Evolutionary conservation across 352 stramenopile genomes (phyloP).

Genomic region (Globisporangium takayamanum): DNA sequence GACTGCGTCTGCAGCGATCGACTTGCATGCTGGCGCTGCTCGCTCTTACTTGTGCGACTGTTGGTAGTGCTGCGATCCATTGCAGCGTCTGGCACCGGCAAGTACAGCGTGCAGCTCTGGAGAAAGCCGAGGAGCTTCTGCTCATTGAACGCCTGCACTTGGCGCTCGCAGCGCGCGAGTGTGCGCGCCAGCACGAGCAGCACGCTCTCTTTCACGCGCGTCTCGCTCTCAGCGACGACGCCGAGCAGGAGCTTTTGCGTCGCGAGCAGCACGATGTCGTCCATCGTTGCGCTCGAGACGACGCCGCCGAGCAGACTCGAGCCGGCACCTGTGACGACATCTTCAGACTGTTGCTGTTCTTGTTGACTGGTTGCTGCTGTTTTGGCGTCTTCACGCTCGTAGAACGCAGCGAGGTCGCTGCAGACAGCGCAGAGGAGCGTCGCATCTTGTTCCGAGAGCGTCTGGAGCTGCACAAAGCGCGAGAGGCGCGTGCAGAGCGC

Average conservation of each 20-base stretch:
- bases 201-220: slow-evolving; percentile 23
- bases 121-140: slow-evolving; percentile 33
- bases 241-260: slow-evolving; percentile 48
- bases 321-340: background rate
- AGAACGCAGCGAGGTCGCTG: slow-evolving; percentile 26
- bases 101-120: slow-evolving; percentile 48
- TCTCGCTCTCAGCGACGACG: slow-evolving; percentile 17
- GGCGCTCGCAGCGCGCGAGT: slow-evolving; percentile 24
- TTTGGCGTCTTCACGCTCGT: background rate
- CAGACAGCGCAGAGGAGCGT: slow-evolving; percentile 19
- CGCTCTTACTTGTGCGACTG: background rate
- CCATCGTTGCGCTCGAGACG: slow-evolving; percentile 27
- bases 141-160: slow-evolving; percentile 16
- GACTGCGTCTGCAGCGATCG: slow-evolving; percentile 22
- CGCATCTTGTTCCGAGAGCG: slow-evolving; percentile 11
- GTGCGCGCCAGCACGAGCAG: slow-evolving; percentile 28
- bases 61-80: background rate
- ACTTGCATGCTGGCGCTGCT: background rate
- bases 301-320: slow-evolving; percentile 6
- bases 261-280: slow-evolving; percentile 63
- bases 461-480: slow-evolving; percentile 37
- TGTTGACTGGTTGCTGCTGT: background rate
- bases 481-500: slow-evolving; percentile 64
- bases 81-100: slow-evolving; percentile 34
- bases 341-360: slow-evolving; percentile 1